These are phyloP conservation scores for Sporothrix brunneoviolacea DNA, from an alignment of 2,329 filamentous ascomycete species.

Conservation along the genomic window DNA sequence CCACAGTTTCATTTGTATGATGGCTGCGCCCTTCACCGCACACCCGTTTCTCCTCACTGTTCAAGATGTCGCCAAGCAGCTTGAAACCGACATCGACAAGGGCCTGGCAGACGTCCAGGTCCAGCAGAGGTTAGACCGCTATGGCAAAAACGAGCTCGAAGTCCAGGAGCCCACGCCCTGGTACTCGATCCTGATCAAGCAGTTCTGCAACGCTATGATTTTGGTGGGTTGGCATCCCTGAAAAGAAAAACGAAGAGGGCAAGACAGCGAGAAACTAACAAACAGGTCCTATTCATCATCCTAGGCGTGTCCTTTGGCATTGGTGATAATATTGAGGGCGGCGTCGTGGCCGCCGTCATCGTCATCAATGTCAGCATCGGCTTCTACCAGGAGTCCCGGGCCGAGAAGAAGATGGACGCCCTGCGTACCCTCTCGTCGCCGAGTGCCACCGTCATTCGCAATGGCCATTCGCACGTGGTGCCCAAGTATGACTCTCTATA, in stretches of 20 bases:
- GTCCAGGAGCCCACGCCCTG: constrained; percentile 60
- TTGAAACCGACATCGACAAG: constrained; percentile 58
- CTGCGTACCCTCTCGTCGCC: constrained; percentile 55
- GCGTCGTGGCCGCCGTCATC: constrained; percentile 30
- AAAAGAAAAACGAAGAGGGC: no score
- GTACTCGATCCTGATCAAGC: constrained; percentile 66
- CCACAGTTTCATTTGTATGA: constrained; percentile 8
- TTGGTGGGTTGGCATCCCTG: constrained; percentile 51
- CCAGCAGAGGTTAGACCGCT: constrained; percentile 48
- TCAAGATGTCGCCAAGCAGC: constrained; percentile 55
- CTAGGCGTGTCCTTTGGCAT: constrained; percentile 67
- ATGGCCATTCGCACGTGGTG: constrained; percentile 51
- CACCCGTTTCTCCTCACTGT: constrained; percentile 57
- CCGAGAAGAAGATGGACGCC: constrained; percentile 62
- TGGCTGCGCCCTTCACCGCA: constrained; percentile 32
- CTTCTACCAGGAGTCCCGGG: constrained; percentile 58
- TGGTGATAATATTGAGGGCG: constrained; percentile 35
- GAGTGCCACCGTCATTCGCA: constrained; percentile 55
- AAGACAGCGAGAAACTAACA: no score
- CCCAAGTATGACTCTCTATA: constrained; percentile 50
- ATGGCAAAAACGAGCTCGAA: constrained; percentile 64
- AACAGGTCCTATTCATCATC: constrained; percentile 67
- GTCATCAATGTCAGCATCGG: constrained; percentile 63
- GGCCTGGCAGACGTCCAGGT: constrained; percentile 59
- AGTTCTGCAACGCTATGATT: constrained; percentile 73